These are phyloP conservation scores for Penicillium digitatum DNA, from an alignment of 2,329 filamentous ascomycete genomes.

Conservation along the genomic window DNA sequence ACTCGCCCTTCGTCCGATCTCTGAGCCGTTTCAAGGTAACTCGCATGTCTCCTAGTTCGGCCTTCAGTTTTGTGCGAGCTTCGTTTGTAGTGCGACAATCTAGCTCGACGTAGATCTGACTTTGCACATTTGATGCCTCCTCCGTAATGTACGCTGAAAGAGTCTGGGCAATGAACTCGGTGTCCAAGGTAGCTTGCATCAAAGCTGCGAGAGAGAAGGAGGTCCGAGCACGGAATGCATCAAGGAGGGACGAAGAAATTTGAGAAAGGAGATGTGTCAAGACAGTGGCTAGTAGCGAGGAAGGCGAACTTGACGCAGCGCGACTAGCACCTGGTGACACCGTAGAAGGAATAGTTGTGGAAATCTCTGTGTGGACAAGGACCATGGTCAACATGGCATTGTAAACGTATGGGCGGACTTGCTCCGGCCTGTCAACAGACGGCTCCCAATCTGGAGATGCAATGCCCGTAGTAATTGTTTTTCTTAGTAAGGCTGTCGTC, in stretches of 20 bases:
- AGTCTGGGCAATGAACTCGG: slow-evolving; percentile 94
- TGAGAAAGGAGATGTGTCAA: slow-evolving; percentile 84
- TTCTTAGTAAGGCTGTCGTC: slow-evolving; percentile 62
- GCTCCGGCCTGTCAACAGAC: slow-evolving; percentile 55
- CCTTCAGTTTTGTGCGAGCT: slow-evolving; percentile 73
- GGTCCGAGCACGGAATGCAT: slow-evolving; percentile 65
- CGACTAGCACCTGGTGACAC: slow-evolving; percentile 71
- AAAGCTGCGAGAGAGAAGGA: slow-evolving; percentile 74
- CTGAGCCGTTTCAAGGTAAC: slow-evolving; percentile 77
- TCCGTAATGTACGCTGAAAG: slow-evolving; percentile 86
- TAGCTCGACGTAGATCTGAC: slow-evolving; percentile 85
- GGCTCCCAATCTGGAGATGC: slow-evolving; percentile 68
- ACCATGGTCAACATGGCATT: slow-evolving; percentile 79
- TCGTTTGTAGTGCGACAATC: slow-evolving; percentile 86
- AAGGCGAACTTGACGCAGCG: slow-evolving; percentile 60
- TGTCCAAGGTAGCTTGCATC: slow-evolving; percentile 95
- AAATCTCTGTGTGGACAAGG: slow-evolving; percentile 84
- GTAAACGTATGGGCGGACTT: slow-evolving; percentile 86
- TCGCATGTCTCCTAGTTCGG: slow-evolving; percentile 85
- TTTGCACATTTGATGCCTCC: slow-evolving; percentile 73
- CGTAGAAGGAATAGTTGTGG: slow-evolving; percentile 66
- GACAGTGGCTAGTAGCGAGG: slow-evolving; percentile 70
- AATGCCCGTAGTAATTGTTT: slow-evolving; percentile 71
- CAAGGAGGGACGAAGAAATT: slow-evolving; percentile 72
- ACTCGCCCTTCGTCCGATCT: slow-evolving; percentile 78